Conservation (phyloP, 768 basidiomycete species). For the Russula lepida region DNA sequence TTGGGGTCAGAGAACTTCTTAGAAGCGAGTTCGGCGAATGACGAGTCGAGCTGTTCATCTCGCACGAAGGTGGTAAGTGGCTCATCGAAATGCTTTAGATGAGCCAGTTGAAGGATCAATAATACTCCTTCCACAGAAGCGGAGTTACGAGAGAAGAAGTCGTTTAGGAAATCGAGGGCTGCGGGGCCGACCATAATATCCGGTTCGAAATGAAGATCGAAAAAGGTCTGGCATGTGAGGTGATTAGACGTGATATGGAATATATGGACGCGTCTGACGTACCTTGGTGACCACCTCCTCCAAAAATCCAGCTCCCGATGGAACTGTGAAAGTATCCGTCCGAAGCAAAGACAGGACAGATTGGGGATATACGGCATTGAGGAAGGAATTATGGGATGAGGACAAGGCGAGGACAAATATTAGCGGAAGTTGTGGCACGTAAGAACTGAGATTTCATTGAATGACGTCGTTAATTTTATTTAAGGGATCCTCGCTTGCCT, state of each 20-base stretch:
- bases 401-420: slow-evolving; percentile 57
- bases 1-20: slow-evolving; percentile 18
- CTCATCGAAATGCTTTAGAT: slow-evolving; percentile 66
- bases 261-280: background rate
- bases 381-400: slow-evolving; percentile 45
- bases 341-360: slow-evolving; percentile 51
- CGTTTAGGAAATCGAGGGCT: slow-evolving; percentile 45
- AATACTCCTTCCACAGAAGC: slow-evolving; percentile 48
- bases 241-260: background rate
- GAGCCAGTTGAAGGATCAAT: slow-evolving; percentile 55
- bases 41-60: slow-evolving; percentile 22
- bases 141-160: slow-evolving; percentile 49
- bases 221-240: slow-evolving; percentile 44
- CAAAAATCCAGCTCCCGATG: slow-evolving; percentile 40
- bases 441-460: slow-evolving; percentile 34
- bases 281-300: slow-evolving; percentile 52
- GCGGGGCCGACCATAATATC: slow-evolving; percentile 53
- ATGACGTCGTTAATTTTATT: background rate
- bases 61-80: slow-evolving; percentile 41
- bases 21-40: background rate
- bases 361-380: slow-evolving; percentile 53
- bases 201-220: slow-evolving; percentile 52
- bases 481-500: slow-evolving; percentile 36
- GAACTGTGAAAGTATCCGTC: slow-evolving; percentile 42
- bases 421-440: slow-evolving; percentile 46